Conservation (phyloP, 805 yeast genomes). For the Wickerhamiella qilinensis region DNA sequence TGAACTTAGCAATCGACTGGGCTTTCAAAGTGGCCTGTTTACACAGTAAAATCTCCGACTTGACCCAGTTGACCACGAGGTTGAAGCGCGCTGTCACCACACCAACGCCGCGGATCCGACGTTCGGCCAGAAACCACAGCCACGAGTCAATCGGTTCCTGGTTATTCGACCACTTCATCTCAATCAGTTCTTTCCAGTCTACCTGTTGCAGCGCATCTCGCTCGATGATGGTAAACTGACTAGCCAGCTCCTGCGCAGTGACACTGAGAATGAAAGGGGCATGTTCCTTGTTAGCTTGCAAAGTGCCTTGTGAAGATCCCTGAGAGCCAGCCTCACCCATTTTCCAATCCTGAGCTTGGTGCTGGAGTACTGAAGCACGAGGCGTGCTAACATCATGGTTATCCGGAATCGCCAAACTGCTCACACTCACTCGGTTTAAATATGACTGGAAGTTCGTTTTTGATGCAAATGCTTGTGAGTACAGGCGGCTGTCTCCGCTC, state of each 20-base stretch:
- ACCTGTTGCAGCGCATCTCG: conserved; percentile 67
- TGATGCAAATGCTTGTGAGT: conserved; percentile 8
- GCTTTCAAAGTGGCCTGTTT: conserved; percentile 41
- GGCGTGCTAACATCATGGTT: background rate
- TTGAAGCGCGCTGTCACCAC: conserved; percentile 75
- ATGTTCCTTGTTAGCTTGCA: conserved; percentile 27
- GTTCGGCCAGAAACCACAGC: conserved; percentile 55
- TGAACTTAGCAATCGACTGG: conserved; percentile 63
- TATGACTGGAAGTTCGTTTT: conserved; percentile 1
- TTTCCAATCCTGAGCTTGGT: background rate
- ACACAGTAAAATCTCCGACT: conserved; percentile 71
- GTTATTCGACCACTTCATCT: conserved; percentile 54
- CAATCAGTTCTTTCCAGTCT: conserved; percentile 83
- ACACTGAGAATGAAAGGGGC: conserved; percentile 69
- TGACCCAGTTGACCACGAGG: conserved; percentile 79
- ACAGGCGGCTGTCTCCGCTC: conserved; percentile 5
- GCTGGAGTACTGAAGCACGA: background rate
- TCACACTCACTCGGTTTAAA: background rate
- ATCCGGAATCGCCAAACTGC: conserved; percentile 4
- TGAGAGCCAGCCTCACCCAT: background rate
- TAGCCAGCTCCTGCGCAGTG: conserved; percentile 49
- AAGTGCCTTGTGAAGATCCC: background rate
- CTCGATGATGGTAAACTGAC: conserved; percentile 77
- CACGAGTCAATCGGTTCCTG: conserved; percentile 63
- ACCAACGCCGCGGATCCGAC: conserved; percentile 53